Conservation (phyloP, 768 basidiomycete genomes). For the Phlebiopsis flavidoalba region DNA sequence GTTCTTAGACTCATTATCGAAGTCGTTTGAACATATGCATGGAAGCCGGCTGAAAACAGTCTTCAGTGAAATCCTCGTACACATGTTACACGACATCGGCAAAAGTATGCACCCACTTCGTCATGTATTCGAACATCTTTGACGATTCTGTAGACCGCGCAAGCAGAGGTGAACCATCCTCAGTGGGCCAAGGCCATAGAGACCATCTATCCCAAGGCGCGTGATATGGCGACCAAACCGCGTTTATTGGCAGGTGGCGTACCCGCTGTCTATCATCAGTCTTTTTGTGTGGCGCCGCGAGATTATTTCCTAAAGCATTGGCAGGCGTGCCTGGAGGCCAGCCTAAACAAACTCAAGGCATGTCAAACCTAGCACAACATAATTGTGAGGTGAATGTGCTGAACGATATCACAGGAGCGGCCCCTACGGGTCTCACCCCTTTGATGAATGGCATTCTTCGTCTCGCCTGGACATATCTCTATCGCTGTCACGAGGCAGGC, state of each 20-base stretch:
- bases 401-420: slow-evolving; percentile 54
- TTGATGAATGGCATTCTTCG: slow-evolving; percentile 81
- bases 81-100: slow-evolving; percentile 80
- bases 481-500: slow-evolving; percentile 81
- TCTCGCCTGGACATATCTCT: slow-evolving; percentile 92
- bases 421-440: slow-evolving; percentile 55
- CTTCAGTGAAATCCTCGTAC: slow-evolving; percentile 78
- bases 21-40: slow-evolving; percentile 78
- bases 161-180: slow-evolving; percentile 94
- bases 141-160: slow-evolving; percentile 59
- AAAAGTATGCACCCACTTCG: slow-evolving; percentile 45
- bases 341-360: slow-evolving; percentile 74
- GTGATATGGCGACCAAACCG: slow-evolving; percentile 82
- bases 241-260: slow-evolving; percentile 87
- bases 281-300: slow-evolving; percentile 85
- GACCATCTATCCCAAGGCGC: slow-evolving; percentile 73
- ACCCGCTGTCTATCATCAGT: slow-evolving; percentile 76
- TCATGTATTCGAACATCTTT: background rate
- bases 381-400: slow-evolving; percentile 5
- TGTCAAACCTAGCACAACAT: background rate
- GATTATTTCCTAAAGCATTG: slow-evolving; percentile 83
- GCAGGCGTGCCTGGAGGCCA: slow-evolving; percentile 66
- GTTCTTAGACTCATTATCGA: slow-evolving; percentile 80
- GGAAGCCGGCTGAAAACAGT: slow-evolving; percentile 77
- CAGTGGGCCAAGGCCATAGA: slow-evolving; percentile 92